Conservation (phyloP, 306 rosid genomes). For the Gleditsia sinensis region DNA sequence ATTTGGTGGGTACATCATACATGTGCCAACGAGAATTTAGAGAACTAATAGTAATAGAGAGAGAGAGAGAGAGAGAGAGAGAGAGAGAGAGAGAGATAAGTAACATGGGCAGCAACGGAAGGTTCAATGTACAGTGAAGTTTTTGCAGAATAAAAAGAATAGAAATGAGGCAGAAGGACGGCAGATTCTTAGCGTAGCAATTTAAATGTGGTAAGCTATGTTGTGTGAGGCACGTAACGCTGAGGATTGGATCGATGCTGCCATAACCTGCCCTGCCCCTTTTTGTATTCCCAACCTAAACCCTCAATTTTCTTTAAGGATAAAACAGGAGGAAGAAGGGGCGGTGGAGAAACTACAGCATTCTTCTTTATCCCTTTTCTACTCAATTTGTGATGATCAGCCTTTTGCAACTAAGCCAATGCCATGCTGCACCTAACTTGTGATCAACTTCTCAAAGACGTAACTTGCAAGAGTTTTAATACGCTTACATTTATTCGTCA, state of each 20-base stretch:
- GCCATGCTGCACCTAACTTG: conserved; percentile 16
- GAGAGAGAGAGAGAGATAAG: too few relatives aligned
- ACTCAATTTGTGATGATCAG: conserved; percentile 31
- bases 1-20: too few relatives aligned
- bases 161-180: neutral
- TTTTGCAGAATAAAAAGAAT: conserved; percentile 15
- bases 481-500: neutral
- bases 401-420: conserved; percentile 39
- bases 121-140: conserved; percentile 49
- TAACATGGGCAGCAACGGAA: conserved; percentile 12
- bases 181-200: conserved; percentile 62
- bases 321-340: neutral
- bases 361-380: conserved; percentile 36
- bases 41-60: too few relatives aligned
- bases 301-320: conserved; percentile 6
- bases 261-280: conserved; percentile 36
- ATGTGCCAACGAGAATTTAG: neutral
- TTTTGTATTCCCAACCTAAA: neutral
- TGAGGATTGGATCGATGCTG: conserved; percentile 34
- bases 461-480: neutral
- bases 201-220: conserved; percentile 38
- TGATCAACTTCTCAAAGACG: conserved; percentile 2
- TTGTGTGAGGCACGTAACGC: conserved; percentile 70
- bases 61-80: too few relatives aligned
- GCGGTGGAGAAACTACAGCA: conserved; percentile 35